Evolutionary conservation across 495 filamentous ascomycete species (phyloP).

Genomic region (Hyaloscypha bicolor): DNA sequence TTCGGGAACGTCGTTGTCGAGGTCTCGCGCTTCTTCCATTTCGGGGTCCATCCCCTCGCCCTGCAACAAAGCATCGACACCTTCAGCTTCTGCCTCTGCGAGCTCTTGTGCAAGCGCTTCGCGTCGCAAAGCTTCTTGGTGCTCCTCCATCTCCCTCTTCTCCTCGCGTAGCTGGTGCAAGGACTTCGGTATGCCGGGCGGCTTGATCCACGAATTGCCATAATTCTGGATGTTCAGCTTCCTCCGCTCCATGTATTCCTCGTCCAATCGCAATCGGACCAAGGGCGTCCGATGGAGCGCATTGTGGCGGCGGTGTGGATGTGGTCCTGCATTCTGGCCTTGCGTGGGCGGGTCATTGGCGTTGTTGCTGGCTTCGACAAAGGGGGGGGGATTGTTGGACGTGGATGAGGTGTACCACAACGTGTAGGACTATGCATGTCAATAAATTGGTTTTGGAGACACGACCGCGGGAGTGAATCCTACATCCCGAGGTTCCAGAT

Average conservation of each 20-base stretch:
- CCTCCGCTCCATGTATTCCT: constrained; percentile 65
- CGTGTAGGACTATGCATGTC: constrained; percentile 58
- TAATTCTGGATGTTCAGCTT: constrained; percentile 74
- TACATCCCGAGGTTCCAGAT: constrained; percentile 73
- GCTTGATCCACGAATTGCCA: constrained; percentile 77
- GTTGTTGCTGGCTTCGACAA: constrained; percentile 39
- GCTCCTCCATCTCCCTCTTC: constrained; percentile 76
- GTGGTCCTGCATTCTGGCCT: constrained; percentile 28
- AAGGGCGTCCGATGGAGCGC: constrained; percentile 52
- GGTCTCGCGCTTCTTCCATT: constrained; percentile 44
- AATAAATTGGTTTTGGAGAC: background rate
- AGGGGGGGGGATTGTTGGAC: constrained; percentile 29
- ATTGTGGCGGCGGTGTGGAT: constrained; percentile 25
- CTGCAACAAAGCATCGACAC: constrained; percentile 58
- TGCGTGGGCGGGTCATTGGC: constrained; percentile 24
- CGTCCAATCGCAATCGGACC: constrained; percentile 65
- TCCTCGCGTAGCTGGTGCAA: constrained; percentile 77
- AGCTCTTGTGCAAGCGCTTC: constrained; percentile 68
- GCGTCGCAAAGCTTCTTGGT: constrained; percentile 68
- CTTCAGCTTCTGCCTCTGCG: constrained; percentile 51
- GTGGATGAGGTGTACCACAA: constrained; percentile 65
- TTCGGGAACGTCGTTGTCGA: constrained; percentile 70
- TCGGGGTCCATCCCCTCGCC: constrained; percentile 60
- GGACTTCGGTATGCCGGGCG: constrained; percentile 75
- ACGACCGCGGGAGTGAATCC: constrained; percentile 30